Base-by-base conservation (phyloP, 2,329 filamentous ascomycete species). In the Hypoxylon sp. region DNA sequence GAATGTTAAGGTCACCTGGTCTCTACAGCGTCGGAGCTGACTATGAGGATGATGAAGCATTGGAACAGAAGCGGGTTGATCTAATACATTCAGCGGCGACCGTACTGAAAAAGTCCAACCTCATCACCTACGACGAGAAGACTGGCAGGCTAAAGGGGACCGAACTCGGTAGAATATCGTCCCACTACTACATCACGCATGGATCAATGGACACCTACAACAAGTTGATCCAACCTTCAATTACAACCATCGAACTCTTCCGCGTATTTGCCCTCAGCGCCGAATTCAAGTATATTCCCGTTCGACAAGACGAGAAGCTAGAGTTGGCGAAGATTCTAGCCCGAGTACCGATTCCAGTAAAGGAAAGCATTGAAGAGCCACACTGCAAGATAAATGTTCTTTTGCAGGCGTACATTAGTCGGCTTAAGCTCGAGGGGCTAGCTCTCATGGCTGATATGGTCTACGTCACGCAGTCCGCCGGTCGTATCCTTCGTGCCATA, bases 311-410 rank as follows among this genome's bases (percentile, higher is more conserved):
- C 65, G 94, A 99, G 77, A 97, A 97, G 76, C 79, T 99, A 21
- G 94, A 99, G 72, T 79, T 99, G 43, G 91, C 91, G 4, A 97
- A 97, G 71, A 78, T 99, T 21, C 79, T 99, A 15, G 88, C 88
- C 7, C 83, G 89, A 60, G 94, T 99, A 0, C 94, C 94, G 1
- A 91, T 99, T 46, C 94, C 94, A 3, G 91, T 99, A 63, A 99
- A 99, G 73, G 94, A 99, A 74, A 91, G 91, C 63, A 92, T 97
- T 40, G 94, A 99, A 68, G 94, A 99, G 73, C 87, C 94, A 1
- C 91, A 96, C 60, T 91, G 92, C 51, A 99, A 99, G 78, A 97
- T 99, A 74, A 99, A 99, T 64, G 94, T 99, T 27, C 82, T 99
- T 16, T 78, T 99, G 4, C 94, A 99, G 71, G 94, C 94, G 2